Percentiles rank a stretch among this genome's conserved stretches.
Conservation (phyloP, 1,284 basidiomycete genomes). For the Sanghuangporus sanghuang region DNA sequence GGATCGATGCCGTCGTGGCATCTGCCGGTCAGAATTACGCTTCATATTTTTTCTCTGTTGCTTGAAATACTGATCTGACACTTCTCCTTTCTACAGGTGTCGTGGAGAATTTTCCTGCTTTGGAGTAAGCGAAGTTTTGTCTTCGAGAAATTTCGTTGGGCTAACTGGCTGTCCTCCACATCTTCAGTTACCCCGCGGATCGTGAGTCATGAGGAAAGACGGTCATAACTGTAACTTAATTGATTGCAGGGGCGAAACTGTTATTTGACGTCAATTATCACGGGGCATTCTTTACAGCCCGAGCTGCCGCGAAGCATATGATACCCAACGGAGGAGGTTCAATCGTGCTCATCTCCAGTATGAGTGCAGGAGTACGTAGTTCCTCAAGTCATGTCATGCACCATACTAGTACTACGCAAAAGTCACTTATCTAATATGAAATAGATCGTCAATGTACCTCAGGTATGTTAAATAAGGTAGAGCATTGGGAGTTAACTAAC, state of each 20-base stretch:
- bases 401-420: not conserved
- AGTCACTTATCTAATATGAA: too few relatives aligned
- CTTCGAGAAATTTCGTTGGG: not conserved
- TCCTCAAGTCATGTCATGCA: not conserved
- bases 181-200: conserved; percentile 71
- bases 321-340: conserved; percentile 72
- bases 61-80: not conserved
- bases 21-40: conserved; percentile 64
- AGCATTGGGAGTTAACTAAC: conserved; percentile 37
- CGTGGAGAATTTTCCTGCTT: conserved; percentile 87
- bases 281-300: conserved; percentile 89
- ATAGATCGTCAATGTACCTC: conserved; percentile 83
- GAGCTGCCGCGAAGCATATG: conserved; percentile 84
- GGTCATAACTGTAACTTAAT: not conserved
- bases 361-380: conserved; percentile 77
- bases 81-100: conserved; percentile 48
- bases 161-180: not conserved
- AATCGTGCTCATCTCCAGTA: conserved; percentile 85
- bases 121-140: conserved; percentile 52
- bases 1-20: conserved; percentile 82
- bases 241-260: conserved; percentile 48
- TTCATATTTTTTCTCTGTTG: not conserved
- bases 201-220: conserved; percentile 28
- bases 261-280: conserved; percentile 93
- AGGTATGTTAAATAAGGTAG: conserved; percentile 34